Conservation (phyloP, 768 basidiomycete species). For the Clathrus columnatus region DNA sequence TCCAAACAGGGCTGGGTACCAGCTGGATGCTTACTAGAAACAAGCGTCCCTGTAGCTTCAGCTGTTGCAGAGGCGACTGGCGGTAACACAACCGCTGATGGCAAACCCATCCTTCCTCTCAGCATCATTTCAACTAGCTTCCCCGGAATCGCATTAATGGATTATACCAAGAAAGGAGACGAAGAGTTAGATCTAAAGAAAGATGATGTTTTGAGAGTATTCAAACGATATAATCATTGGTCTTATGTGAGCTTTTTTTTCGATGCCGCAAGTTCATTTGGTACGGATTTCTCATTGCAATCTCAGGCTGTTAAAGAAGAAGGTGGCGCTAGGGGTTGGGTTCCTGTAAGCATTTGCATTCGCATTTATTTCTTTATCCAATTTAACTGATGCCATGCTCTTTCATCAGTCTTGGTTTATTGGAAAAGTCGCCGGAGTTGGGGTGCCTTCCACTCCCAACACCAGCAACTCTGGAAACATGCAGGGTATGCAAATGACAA, state of each 20-base stretch:
- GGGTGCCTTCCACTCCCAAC: constrained; percentile 35
- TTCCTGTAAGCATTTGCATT: constrained; percentile 50
- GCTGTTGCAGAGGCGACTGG: constrained; percentile 79
- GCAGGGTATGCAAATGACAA: neutral
- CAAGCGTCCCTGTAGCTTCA: constrained; percentile 80
- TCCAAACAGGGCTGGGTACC: constrained; percentile 95
- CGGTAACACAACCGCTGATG: constrained; percentile 27
- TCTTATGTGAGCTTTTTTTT: constrained; percentile 56
- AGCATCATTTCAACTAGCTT: constrained; percentile 97
- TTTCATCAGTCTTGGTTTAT: constrained; percentile 85
- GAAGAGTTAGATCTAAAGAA: constrained; percentile 87
- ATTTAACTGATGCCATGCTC: constrained; percentile 13
- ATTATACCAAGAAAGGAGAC: constrained; percentile 88
- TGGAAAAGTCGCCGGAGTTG: constrained; percentile 57
- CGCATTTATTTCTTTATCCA: neutral
- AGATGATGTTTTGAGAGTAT: constrained; percentile 83
- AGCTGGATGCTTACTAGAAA: constrained; percentile 92
- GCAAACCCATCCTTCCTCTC: constrained; percentile 67
- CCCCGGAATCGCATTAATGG: constrained; percentile 93
- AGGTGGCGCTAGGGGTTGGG: constrained; percentile 92
- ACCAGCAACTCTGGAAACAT: constrained; percentile 14
- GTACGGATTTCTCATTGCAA: constrained; percentile 12
- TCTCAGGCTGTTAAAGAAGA: constrained; percentile 85
- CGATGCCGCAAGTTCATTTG: constrained; percentile 3
- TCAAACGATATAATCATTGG: constrained; percentile 98